phyloP scores from a whole-genome alignment of 306 rosid genomes.

The Comarum palustre region DNA sequence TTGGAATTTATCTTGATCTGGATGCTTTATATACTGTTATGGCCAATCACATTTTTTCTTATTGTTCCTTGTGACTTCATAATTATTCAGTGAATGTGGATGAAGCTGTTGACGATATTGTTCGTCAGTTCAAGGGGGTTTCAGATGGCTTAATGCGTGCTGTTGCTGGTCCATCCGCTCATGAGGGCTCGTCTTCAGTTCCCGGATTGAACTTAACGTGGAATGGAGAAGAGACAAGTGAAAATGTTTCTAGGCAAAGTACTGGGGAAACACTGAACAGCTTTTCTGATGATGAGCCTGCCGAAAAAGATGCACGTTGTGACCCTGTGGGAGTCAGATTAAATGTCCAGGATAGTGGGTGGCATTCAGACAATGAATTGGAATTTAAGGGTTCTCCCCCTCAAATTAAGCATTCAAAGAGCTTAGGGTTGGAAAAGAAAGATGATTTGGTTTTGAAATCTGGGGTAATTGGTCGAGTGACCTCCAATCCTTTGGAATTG shows the following conservation, averaged over 20 bases:
- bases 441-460: slow-evolving; percentile 39
- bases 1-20: not conserved
- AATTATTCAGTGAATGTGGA: slow-evolving; percentile 75
- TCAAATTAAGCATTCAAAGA: slow-evolving; percentile 34
- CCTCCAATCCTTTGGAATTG: slow-evolving; percentile 23
- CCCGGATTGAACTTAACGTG: slow-evolving; percentile 34
- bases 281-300: slow-evolving; percentile 61
- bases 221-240: slow-evolving; percentile 57
- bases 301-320: slow-evolving; percentile 36
- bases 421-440: slow-evolving; percentile 44
- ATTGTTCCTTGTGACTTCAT: not conserved
- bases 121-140: slow-evolving; percentile 90
- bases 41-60: not conserved
- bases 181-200: slow-evolving; percentile 46
- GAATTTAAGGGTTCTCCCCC: slow-evolving; percentile 49
- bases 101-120: slow-evolving; percentile 93
- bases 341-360: slow-evolving; percentile 40
- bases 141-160: slow-evolving; percentile 82
- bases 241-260: slow-evolving; percentile 39
- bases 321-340: slow-evolving; percentile 35
- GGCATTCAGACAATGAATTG: slow-evolving; percentile 76
- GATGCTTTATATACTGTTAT: not conserved
- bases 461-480: slow-evolving; percentile 36
- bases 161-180: slow-evolving; percentile 49
- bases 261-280: slow-evolving; percentile 51